These are phyloP conservation scores for Carex arenaria DNA, from an alignment of 202 grass and related monocot genomes.

Conservation along the genomic window DNA sequence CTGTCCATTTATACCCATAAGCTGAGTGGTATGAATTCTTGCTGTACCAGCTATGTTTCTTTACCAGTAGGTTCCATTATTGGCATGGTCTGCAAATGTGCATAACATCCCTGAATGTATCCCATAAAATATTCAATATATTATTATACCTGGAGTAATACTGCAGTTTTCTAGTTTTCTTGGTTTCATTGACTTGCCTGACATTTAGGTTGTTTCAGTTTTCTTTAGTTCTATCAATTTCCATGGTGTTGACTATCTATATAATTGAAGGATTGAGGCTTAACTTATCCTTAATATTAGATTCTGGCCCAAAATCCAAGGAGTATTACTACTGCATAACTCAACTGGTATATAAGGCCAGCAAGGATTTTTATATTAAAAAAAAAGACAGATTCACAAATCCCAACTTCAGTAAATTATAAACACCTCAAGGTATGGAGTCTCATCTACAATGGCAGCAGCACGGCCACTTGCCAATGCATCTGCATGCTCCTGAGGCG, in stretches of 20 bases:
- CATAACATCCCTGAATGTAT: neutral
- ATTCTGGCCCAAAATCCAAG: neutral
- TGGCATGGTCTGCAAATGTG: neutral
- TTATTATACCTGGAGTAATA: neutral
- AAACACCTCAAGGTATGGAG: constrained; percentile 45
- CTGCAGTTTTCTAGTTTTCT: neutral
- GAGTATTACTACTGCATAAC: neutral
- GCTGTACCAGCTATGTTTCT: neutral
- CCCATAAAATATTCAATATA: neutral
- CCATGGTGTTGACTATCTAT: neutral
- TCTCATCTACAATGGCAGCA: constrained; percentile 42
- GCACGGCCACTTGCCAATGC: constrained; percentile 21
- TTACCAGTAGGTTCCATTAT: neutral
- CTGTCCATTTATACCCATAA: no score
- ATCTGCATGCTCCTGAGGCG: constrained; percentile 32
- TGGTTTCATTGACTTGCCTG: neutral
- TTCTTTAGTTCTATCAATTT: neutral
- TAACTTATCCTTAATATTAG: neutral
- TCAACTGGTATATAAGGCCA: neutral
- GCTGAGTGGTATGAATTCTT: no score
- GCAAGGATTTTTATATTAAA: neutral
- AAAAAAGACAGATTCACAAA: constrained; percentile 13
- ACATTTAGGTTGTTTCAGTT: neutral
- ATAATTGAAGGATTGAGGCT: neutral
- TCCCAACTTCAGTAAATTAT: constrained; percentile 40